Percentiles rank a stretch among this genome's conserved stretches.
These are phyloP conservation scores for Rhodamnia rubescens DNA, from an alignment of 345 rosid genomes.

Conservation along the genomic window DNA sequence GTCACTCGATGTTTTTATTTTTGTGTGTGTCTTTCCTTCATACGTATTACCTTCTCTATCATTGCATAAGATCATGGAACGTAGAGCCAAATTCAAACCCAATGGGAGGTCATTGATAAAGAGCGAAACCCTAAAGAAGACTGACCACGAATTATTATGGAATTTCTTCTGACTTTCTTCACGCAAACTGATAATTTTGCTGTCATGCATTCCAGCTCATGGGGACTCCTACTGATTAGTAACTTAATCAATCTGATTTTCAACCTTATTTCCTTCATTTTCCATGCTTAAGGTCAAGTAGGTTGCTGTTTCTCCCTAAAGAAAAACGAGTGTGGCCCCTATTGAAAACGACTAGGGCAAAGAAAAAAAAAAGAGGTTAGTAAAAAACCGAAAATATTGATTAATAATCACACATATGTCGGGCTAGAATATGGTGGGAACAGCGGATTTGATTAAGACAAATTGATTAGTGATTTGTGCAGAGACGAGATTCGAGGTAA, in stretches of 20 bases:
- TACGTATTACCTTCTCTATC: background rate
- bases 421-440: background rate
- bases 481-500: conserved; percentile 3
- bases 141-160: background rate
- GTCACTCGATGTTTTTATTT: background rate
- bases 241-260: background rate
- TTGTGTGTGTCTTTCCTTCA: background rate
- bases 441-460: background rate
- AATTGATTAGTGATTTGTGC: background rate
- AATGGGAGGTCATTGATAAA: background rate
- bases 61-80: background rate
- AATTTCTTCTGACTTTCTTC: background rate
- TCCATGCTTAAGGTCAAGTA: background rate
- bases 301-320: background rate
- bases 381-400: background rate
- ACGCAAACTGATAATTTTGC: background rate
- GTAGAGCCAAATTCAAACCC: background rate
- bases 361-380: background rate
- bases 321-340: background rate
- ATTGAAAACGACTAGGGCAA: background rate
- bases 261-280: background rate
- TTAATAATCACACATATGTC: background rate
- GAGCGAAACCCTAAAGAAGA: background rate
- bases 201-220: background rate
- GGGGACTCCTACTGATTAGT: background rate